A percentile compares a stretch with the other conserved stretches of the same genome.
phyloP scores from a whole-genome alignment of 2,329 filamentous ascomycete species.

The Trichocomaceae sp. region DNA sequence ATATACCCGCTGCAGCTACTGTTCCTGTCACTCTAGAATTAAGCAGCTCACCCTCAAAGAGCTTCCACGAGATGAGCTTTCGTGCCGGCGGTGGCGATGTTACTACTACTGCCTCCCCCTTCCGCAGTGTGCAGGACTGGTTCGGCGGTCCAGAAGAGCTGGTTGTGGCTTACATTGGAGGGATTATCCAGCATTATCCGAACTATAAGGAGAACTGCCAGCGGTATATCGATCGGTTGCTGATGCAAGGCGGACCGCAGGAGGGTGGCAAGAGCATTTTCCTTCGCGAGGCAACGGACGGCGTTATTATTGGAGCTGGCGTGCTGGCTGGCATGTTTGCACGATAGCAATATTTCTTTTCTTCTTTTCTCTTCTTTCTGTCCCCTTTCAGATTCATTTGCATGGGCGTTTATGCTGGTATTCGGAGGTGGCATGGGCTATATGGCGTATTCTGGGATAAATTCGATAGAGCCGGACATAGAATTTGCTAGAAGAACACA shows the following conservation, averaged over 20 bases:
- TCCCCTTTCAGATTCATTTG: too few relatives aligned
- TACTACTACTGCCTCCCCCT: background rate
- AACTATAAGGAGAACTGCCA: slow-evolving; percentile 62
- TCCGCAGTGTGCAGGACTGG: background rate
- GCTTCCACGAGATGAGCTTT: slow-evolving; percentile 13
- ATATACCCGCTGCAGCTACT: background rate
- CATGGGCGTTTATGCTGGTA: too few relatives aligned
- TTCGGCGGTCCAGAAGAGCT: slow-evolving; percentile 12
- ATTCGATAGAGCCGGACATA: background rate
- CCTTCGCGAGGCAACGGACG: slow-evolving; percentile 42
- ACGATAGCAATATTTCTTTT: background rate
- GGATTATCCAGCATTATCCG: slow-evolving; percentile 67
- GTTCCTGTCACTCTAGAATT: slow-evolving; percentile 22
- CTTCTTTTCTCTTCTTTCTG: background rate
- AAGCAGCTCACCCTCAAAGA: slow-evolving; percentile 10
- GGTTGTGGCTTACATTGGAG: slow-evolving; percentile 64
- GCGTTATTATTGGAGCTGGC: slow-evolving; percentile 45
- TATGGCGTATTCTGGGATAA: background rate
- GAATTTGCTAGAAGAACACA: too few relatives aligned
- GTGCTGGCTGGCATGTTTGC: slow-evolving; percentile 41
- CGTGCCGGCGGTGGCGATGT: background rate
- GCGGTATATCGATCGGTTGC: slow-evolving; percentile 51
- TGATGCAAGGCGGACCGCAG: slow-evolving; percentile 30
- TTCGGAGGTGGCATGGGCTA: too few relatives aligned
- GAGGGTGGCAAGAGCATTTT: slow-evolving; percentile 41